phyloP scores from a whole-genome alignment of 257 asterid genomes.

The Nicotiana tomentosiformis region DNA sequence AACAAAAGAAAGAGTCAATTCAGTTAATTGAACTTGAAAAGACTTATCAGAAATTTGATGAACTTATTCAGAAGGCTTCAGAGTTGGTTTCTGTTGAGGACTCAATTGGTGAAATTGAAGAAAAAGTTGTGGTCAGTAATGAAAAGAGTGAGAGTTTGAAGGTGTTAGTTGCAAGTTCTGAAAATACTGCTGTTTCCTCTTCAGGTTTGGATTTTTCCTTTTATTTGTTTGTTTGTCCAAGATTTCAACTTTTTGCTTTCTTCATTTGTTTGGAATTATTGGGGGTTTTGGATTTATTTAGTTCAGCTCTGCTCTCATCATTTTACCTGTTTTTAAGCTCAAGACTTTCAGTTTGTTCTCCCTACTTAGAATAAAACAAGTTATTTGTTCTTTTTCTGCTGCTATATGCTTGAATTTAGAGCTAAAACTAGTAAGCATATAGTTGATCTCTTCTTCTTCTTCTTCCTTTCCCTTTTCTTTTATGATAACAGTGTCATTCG shows the following conservation, averaged over 20 bases:
- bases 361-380: too few species aligned
- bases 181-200: slow-evolving; percentile 20
- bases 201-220: slow-evolving; percentile 38
- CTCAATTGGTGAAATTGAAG: slow-evolving; percentile 31
- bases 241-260: background rate
- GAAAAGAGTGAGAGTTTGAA: slow-evolving; percentile 7
- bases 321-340: too few species aligned
- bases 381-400: too few species aligned
- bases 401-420: background rate
- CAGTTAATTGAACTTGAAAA: slow-evolving; percentile 52
- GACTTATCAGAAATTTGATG: slow-evolving; percentile 49
- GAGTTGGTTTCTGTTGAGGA: slow-evolving; percentile 46
- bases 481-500: too few species aligned
- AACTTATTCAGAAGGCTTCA: slow-evolving; percentile 51
- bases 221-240: background rate
- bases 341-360: too few species aligned
- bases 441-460: too few species aligned
- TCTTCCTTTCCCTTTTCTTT: too few species aligned
- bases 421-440: background rate
- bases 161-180: slow-evolving; percentile 18
- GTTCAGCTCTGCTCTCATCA: too few species aligned
- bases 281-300: too few species aligned
- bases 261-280: background rate
- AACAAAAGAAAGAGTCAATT: slow-evolving; percentile 61
- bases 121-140: slow-evolving; percentile 21